These are phyloP conservation scores for Agrostemma githago DNA, from an alignment of 148 eudicot species.

Conservation along the genomic window DNA sequence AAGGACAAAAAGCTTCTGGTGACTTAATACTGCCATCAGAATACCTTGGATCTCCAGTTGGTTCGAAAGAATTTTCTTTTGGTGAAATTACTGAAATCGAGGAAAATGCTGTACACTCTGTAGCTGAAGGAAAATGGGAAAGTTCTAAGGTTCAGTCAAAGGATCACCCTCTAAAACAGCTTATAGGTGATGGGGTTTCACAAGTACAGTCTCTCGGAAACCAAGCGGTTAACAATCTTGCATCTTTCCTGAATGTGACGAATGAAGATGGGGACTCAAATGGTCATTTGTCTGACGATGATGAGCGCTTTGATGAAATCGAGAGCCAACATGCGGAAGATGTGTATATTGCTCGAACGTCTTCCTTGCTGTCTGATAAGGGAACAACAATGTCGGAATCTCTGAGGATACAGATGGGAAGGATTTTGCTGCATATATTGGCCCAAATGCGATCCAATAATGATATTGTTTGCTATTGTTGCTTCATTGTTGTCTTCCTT, in stretches of 20 bases:
- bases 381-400: slow-evolving; percentile 62
- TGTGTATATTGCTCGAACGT: slow-evolving; percentile 42
- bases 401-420: slow-evolving; percentile 63
- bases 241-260: slow-evolving; percentile 69
- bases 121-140: slow-evolving; percentile 34
- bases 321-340: slow-evolving; percentile 37
- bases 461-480: slow-evolving; percentile 92
- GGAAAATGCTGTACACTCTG: slow-evolving; percentile 27
- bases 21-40: slow-evolving; percentile 41
- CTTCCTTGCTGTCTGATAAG: slow-evolving; percentile 79
- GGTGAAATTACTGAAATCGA: slow-evolving; percentile 77
- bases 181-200: slow-evolving; percentile 91
- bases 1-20: slow-evolving; percentile 36
- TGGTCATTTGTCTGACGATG: slow-evolving; percentile 42
- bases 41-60: slow-evolving; percentile 45
- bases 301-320: slow-evolving; percentile 36
- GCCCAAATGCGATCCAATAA: slow-evolving; percentile 90
- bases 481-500: slow-evolving; percentile 81
- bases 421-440: slow-evolving; percentile 77
- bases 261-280: slow-evolving; percentile 55
- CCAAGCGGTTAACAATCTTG: slow-evolving; percentile 86
- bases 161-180: slow-evolving; percentile 75
- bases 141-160: slow-evolving; percentile 40
- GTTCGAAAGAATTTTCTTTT: slow-evolving; percentile 36
- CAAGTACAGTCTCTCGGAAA: slow-evolving; percentile 94